Conservation (phyloP, 176 grass and related monocot genomes). For the Paspalum notatum region DNA sequence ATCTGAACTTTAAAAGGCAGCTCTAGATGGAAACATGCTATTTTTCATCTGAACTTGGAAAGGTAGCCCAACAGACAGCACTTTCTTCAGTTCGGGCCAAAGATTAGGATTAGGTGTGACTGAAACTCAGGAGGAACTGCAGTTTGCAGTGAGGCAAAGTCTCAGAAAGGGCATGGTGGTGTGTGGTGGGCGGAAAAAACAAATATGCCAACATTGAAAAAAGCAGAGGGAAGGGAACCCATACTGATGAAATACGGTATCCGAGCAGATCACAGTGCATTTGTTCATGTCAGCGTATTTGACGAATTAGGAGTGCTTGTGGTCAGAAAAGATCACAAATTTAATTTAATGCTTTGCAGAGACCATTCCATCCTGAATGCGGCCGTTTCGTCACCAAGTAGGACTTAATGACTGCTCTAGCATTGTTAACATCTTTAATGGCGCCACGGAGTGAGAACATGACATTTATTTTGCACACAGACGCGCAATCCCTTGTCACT, state of each 20-base stretch:
- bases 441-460: background rate
- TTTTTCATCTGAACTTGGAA: too few relatives aligned
- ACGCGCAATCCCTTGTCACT: background rate
- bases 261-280: conserved; percentile 1
- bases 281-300: conserved; percentile 6
- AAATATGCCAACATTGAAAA: background rate
- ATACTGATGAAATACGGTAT: background rate
- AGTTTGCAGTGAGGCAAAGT: background rate
- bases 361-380: background rate
- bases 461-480: background rate
- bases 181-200: background rate
- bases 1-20: background rate
- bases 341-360: conserved; percentile 7
- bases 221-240: background rate
- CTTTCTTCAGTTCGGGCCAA: too few relatives aligned
- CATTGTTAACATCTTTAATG: background rate
- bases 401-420: background rate
- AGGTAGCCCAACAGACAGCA: too few relatives aligned
- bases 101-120: too few relatives aligned
- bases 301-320: conserved; percentile 4
- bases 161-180: background rate
- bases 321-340: background rate
- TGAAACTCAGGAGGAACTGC: background rate
- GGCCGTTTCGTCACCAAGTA: conserved; percentile 10
- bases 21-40: background rate